A percentile compares a stretch with the other conserved stretches of the same genome.
Evolutionary conservation across 2,329 filamentous ascomycete species (phyloP).

Genomic region (Nemania sp.): DNA sequence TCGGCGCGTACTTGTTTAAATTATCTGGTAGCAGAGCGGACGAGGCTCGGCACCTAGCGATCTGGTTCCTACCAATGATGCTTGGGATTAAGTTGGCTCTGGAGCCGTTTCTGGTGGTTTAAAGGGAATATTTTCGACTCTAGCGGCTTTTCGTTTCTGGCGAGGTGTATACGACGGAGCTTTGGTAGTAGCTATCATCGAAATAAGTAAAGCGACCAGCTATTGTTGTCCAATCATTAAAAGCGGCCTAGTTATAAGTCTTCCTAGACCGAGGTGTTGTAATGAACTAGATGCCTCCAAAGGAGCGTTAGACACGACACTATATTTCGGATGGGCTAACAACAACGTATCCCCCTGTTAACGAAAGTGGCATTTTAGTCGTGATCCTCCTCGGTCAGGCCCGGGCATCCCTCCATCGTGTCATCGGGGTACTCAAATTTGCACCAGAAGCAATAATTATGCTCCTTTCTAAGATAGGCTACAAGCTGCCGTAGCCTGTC

Average conservation of each 20-base stretch:
- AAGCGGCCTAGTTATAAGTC: neutral
- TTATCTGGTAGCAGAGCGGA: neutral
- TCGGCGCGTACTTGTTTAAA: conserved; percentile 3
- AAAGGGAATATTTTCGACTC: neutral
- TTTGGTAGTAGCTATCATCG: neutral
- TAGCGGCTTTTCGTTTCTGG: neutral
- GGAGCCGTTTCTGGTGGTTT: too few species aligned
- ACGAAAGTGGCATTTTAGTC: conserved; percentile 55
- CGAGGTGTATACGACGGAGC: neutral
- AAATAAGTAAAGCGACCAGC: neutral
- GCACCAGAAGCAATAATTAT: conserved; percentile 96
- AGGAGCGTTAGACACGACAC: neutral
- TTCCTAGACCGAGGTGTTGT: neutral
- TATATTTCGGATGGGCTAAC: neutral
- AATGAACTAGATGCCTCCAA: neutral
- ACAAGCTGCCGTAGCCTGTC: conserved; percentile 77
- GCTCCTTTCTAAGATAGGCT: conserved; percentile 74
- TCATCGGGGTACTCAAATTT: conserved; percentile 82
- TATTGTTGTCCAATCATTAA: neutral
- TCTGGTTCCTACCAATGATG: neutral
- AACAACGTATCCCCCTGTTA: neutral
- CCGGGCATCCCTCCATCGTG: conserved; percentile 88
- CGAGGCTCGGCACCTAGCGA: neutral
- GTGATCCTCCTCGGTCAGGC: conserved; percentile 85
- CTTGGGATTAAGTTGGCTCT: neutral